These are phyloP conservation scores for Aspergillus baeticus DNA, from an alignment of 495 filamentous ascomycete species.

Conservation along the genomic window DNA sequence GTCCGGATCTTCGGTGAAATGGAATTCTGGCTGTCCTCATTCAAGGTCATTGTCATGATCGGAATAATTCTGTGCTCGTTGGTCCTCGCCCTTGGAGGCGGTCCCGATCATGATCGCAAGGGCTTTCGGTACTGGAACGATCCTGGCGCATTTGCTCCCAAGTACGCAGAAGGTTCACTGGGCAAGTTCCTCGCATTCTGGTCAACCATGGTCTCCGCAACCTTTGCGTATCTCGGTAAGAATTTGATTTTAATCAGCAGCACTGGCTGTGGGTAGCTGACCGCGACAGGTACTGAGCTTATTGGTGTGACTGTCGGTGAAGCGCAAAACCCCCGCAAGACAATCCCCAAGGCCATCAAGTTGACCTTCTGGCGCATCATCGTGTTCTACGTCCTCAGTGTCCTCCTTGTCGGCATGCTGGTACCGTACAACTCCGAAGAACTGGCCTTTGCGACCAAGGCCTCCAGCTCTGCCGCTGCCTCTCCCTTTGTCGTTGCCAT, in stretches of 20 bases:
- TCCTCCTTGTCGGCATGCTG: constrained; percentile 11
- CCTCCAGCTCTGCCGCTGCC: constrained; percentile 10
- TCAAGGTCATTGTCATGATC: constrained; percentile 27
- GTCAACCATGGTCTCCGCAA: too few species aligned
- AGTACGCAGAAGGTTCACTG: too few species aligned
- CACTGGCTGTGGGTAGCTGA: constrained; percentile 21
- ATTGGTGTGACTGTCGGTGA: constrained; percentile 20
- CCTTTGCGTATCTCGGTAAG: too few species aligned
- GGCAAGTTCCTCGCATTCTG: too few species aligned
- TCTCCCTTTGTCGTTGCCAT: constrained; percentile 20
- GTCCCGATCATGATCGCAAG: constrained; percentile 33
- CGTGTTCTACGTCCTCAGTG: background rate
- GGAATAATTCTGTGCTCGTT: constrained; percentile 23
- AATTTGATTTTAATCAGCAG: constrained; percentile 15
- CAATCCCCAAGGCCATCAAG: too few species aligned
- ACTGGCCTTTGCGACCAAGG: too few species aligned
- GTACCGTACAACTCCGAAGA: too few species aligned
- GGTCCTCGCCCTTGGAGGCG: constrained; percentile 36
- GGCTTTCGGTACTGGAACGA: constrained; percentile 31
- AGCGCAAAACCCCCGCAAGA: background rate
- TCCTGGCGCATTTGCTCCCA: constrained; percentile 15
- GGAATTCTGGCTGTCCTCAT: constrained; percentile 28
- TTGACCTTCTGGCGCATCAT: too few species aligned
- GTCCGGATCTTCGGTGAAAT: constrained; percentile 26
- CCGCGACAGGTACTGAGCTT: background rate